A percentile compares a stretch with the other conserved stretches of the same genome.
Evolutionary conservation across 129 eudicot genomes (phyloP).

Genomic region (Flaveria linearis): DNA sequence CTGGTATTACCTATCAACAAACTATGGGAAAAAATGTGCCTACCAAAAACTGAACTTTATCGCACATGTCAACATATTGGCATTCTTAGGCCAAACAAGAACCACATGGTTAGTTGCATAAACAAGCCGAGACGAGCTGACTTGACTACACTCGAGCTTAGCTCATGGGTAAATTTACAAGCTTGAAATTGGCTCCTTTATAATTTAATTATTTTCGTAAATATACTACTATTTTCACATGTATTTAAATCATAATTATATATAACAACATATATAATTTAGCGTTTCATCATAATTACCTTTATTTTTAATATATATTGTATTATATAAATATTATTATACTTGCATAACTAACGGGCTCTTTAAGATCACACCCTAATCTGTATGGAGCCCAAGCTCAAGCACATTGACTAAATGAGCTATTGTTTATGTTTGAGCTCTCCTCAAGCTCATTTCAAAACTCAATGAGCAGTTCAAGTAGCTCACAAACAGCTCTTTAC

Average conservation of each 20-base stretch:
- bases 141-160: neutral
- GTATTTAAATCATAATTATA: too few relatives aligned
- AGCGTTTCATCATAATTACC: too few relatives aligned
- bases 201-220: too few relatives aligned
- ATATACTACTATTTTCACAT: too few relatives aligned
- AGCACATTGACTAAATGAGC: neutral
- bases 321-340: too few relatives aligned
- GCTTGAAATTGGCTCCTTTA: neutral
- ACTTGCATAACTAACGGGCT: too few relatives aligned
- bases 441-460: neutral
- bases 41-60: slow-evolving; percentile 1
- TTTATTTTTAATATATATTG: too few relatives aligned
- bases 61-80: slow-evolving; percentile 19
- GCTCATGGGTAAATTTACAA: neutral
- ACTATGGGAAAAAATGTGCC: neutral
- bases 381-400: neutral
- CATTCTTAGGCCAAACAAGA: slow-evolving; percentile 13
- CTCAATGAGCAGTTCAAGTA: neutral
- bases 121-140: neutral
- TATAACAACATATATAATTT: too few relatives aligned
- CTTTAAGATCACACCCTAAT: neutral
- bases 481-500: neutral
- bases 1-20: neutral
- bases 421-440: neutral
- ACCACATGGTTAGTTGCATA: neutral